These are phyloP conservation scores for Aegilops longissima DNA, from an alignment of 176 grass and related monocot species.

Conservation along the genomic window DNA sequence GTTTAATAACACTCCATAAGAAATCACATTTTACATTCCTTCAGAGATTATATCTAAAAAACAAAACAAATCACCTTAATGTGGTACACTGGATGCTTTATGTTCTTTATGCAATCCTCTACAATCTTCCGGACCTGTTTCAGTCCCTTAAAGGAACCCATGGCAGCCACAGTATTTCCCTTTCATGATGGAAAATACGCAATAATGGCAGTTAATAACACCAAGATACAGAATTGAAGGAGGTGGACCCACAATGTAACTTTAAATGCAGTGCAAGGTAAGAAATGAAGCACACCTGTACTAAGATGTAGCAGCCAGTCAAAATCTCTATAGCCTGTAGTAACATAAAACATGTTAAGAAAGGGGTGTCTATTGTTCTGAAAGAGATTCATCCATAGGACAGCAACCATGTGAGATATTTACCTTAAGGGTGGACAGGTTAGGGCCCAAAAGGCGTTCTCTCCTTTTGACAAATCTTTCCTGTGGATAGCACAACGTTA, in stretches of 20 bases:
- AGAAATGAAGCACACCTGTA: constrained; percentile 68
- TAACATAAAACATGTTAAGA: constrained; percentile 27
- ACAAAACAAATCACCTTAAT: constrained; percentile 65
- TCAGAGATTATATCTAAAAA: constrained; percentile 6
- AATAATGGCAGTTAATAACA: background rate
- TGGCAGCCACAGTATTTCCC: constrained; percentile 90
- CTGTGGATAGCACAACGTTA: constrained; percentile 48
- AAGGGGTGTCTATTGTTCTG: background rate
- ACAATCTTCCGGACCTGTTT: constrained; percentile 87
- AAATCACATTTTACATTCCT: background rate
- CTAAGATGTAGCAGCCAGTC: constrained; percentile 94
- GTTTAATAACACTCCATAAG: constrained; percentile 27
- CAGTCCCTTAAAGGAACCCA: constrained; percentile 89
- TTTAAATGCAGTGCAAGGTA: constrained; percentile 14
- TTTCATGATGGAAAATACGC: constrained; percentile 41
- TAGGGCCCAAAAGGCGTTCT: constrained; percentile 94
- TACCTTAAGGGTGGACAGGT: constrained; percentile 94
- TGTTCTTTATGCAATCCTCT: constrained; percentile 90
- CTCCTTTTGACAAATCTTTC: constrained; percentile 97
- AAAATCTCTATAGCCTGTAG: constrained; percentile 93
- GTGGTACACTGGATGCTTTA: constrained; percentile 93
- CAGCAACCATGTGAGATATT: background rate
- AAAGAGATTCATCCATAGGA: constrained; percentile 1
- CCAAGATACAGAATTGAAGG: background rate
- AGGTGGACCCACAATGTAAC: background rate